phyloP scores from a whole-genome alignment of 768 basidiomycete genomes.

The Naematelia encephala region DNA sequence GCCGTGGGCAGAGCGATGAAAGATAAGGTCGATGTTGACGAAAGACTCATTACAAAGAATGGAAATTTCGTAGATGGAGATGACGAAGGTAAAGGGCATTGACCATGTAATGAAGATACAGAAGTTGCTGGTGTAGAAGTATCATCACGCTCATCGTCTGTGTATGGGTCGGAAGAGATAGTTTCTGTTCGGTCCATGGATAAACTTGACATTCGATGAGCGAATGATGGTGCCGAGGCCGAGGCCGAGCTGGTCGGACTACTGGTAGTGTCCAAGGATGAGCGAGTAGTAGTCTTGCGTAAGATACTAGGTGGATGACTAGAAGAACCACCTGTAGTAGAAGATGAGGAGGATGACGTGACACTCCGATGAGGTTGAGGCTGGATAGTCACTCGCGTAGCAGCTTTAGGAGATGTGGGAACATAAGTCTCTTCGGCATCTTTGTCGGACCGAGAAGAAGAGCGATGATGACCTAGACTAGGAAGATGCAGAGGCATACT shows the following conservation, averaged over 20 bases:
- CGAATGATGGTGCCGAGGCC: slow-evolving; percentile 11
- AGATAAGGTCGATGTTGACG: slow-evolving; percentile 32
- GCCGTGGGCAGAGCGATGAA: slow-evolving; percentile 41
- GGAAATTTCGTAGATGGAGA: slow-evolving; percentile 23
- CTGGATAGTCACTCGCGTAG: neutral
- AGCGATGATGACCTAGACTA: slow-evolving; percentile 1
- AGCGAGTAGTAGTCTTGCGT: neutral
- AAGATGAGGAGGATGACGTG: neutral
- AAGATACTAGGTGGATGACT: neutral
- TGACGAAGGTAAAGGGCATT: slow-evolving; percentile 34
- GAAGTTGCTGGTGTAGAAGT: slow-evolving; percentile 33
- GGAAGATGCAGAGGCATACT: slow-evolving; percentile 6
- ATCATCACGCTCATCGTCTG: slow-evolving; percentile 13
- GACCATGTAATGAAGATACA: slow-evolving; percentile 29
- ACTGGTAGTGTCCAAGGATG: neutral
- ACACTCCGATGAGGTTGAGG: neutral
- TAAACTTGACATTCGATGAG: slow-evolving; percentile 20
- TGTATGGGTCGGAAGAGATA: slow-evolving; percentile 7
- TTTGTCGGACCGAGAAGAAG: neutral
- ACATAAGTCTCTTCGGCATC: neutral
- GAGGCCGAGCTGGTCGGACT: slow-evolving; percentile 7
- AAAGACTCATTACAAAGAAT: slow-evolving; percentile 38
- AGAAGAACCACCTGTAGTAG: neutral
- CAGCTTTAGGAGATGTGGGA: neutral
- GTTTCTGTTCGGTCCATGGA: slow-evolving; percentile 27